Evolutionary conservation across 345 rosid genomes (phyloP).

Genomic region (Dipteronia dyeriana): DNA sequence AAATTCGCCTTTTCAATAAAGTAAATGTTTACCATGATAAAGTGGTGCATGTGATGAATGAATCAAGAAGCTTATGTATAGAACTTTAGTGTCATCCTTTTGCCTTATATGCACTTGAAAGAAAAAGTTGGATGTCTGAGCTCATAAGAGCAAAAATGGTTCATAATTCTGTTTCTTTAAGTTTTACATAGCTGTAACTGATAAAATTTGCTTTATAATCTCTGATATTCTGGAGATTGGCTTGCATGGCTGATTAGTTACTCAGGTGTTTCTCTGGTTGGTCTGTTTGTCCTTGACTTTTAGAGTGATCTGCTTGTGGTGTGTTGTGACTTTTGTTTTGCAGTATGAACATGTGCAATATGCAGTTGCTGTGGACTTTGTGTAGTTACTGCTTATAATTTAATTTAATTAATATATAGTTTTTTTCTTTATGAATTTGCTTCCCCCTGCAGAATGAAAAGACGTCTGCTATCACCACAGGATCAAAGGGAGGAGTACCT

Average conservation of each 20-base stretch:
- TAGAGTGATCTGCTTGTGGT: not conserved
- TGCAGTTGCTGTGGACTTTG: not conserved
- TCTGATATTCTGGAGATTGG: not conserved
- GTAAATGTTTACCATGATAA: not conserved
- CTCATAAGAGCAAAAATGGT: not conserved
- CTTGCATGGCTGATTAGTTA: not conserved
- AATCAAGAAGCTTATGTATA: not conserved
- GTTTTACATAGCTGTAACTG: not conserved
- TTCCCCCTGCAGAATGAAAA: conserved; percentile 54
- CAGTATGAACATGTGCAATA: not conserved
- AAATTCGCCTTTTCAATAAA: not conserved
- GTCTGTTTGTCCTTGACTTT: not conserved
- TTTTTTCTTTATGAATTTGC: conserved; percentile 12
- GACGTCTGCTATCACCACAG: conserved; percentile 41
- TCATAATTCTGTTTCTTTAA: not conserved
- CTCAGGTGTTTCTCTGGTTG: not conserved
- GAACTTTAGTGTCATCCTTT: not conserved
- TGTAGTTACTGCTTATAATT: not conserved
- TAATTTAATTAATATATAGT: not conserved
- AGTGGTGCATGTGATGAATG: not conserved
- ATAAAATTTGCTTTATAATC: not conserved
- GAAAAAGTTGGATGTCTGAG: not conserved
- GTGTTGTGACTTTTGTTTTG: not conserved
- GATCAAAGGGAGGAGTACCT: conserved; percentile 38
- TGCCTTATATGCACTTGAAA: not conserved